A percentile compares a stretch with the other conserved stretches of the same genome.
Evolutionary conservation across 768 basidiomycete genomes (phyloP).

Genomic region (Gautieria morchelliformis): DNA sequence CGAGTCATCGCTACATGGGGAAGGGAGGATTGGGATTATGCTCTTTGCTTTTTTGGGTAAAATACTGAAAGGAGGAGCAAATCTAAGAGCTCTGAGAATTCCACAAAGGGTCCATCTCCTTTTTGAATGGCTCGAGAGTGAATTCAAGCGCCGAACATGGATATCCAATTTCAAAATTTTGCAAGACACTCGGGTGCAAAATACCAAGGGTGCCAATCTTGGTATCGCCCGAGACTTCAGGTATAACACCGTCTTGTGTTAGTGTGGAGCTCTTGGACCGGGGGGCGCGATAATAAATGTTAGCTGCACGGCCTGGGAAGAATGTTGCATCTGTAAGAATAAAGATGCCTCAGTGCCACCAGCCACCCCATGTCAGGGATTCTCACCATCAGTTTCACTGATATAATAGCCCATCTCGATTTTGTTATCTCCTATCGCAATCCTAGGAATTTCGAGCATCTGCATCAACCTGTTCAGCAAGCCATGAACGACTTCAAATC

Average conservation of each 20-base stretch:
- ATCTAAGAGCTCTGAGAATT: constrained; percentile 20
- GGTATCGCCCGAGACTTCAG: constrained; percentile 38
- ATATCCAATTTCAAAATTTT: constrained; percentile 88
- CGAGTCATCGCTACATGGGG: constrained; percentile 34
- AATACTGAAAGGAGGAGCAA: background rate
- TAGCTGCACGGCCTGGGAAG: constrained; percentile 93
- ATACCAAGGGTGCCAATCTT: constrained; percentile 87
- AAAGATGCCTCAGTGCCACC: background rate
- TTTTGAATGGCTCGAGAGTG: constrained; percentile 89
- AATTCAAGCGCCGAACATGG: constrained; percentile 96
- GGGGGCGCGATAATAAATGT: constrained; percentile 73
- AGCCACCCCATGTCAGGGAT: background rate
- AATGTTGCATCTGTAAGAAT: constrained; percentile 67
- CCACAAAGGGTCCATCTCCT: constrained; percentile 49
- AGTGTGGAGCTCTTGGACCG: constrained; percentile 15
- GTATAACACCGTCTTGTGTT: constrained; percentile 16
- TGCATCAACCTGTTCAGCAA: constrained; percentile 92
- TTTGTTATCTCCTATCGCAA: constrained; percentile 44
- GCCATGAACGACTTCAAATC: constrained; percentile 95
- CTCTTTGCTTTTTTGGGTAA: constrained; percentile 34
- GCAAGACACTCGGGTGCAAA: constrained; percentile 83
- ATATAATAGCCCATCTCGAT: constrained; percentile 84
- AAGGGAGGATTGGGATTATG: constrained; percentile 45
- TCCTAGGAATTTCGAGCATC: constrained; percentile 85
- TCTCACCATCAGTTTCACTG: constrained; percentile 66